These are phyloP conservation scores for Rhizopus stolonifer DNA, from an alignment of 371 early-diverging fungal genomes.

Conservation along the genomic window DNA sequence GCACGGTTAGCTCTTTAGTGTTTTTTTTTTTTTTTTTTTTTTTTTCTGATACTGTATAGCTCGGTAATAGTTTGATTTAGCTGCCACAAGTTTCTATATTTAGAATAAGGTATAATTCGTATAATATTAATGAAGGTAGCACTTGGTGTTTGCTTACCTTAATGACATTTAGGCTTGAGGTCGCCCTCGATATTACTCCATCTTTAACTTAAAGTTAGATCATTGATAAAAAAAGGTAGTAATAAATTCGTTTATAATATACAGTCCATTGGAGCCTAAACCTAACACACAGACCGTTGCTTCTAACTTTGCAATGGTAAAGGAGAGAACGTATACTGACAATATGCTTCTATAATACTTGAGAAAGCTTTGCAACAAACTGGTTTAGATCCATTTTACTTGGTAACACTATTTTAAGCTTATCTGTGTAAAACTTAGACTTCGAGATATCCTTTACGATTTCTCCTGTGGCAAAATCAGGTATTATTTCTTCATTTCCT, in stretches of 20 bases:
- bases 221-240: conserved; percentile 11
- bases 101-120: conserved; percentile 11
- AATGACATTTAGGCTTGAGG: conserved; percentile 2
- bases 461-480: conserved; percentile 9
- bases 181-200: conserved; percentile 1
- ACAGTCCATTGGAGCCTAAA: conserved; percentile 10
- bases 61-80: conserved; percentile 7
- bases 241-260: conserved; percentile 11
- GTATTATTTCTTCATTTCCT: conserved; percentile 1
- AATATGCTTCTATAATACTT: conserved; percentile 1
- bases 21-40: conserved; percentile 18
- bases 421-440: conserved; percentile 13
- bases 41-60: background rate
- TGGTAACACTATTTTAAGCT: conserved; percentile 13
- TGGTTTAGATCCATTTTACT: conserved; percentile 14
- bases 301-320: conserved; percentile 13
- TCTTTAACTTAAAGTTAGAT: conserved; percentile 9
- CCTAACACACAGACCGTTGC: conserved; percentile 7
- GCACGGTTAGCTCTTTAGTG: conserved; percentile 4
- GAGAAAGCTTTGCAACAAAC: conserved; percentile 6
- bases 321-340: conserved; percentile 8
- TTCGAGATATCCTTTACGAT: conserved; percentile 5
- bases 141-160: conserved; percentile 13
- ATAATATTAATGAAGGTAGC: conserved; percentile 10
- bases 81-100: conserved; percentile 14